Percentiles rank a stretch among this genome's conserved stretches.
Conservation (phyloP, 2,329 filamentous ascomycete species). For the Dothistroma pini region DNA sequence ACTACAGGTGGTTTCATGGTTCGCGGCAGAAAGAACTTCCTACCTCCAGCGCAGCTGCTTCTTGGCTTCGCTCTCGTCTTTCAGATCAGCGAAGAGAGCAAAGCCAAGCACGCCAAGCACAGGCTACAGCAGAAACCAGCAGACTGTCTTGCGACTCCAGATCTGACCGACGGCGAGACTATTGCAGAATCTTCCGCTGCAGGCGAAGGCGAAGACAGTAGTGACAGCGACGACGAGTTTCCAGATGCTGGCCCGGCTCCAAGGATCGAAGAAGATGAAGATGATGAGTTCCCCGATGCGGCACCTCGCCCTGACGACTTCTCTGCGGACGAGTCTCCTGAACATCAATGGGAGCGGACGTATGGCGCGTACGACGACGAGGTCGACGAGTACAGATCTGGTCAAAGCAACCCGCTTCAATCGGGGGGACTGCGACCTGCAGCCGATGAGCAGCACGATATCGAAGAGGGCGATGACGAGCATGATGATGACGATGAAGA, state of each 20-base stretch:
- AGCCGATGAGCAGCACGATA: slow-evolving; percentile 25
- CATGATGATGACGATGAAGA: slow-evolving; percentile 24
- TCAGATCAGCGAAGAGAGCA: slow-evolving; percentile 83
- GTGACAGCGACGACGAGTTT: slow-evolving; percentile 37
- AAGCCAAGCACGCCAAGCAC: slow-evolving; percentile 74
- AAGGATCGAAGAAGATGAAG: slow-evolving; percentile 28
- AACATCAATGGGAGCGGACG: slow-evolving; percentile 19
- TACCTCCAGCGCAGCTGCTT: slow-evolving; percentile 81
- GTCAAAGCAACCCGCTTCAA: slow-evolving; percentile 40
- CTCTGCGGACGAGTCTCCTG: slow-evolving; percentile 27
- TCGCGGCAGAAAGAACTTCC: slow-evolving; percentile 81
- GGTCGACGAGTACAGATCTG: slow-evolving; percentile 25
- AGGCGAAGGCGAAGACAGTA: slow-evolving; percentile 37
- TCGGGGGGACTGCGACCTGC: slow-evolving; percentile 22
- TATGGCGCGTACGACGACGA: slow-evolving; percentile 26
- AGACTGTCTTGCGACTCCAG: slow-evolving; percentile 23
- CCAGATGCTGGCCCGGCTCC: slow-evolving; percentile 24
- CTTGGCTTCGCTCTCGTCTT: slow-evolving; percentile 87
- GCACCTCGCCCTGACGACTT: slow-evolving; percentile 18
- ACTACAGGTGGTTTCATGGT: slow-evolving; percentile 75
- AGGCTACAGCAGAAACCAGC: slow-evolving; percentile 45
- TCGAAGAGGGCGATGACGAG: slow-evolving; percentile 35
- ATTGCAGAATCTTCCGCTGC: slow-evolving; percentile 27
- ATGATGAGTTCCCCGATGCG: slow-evolving; percentile 42
- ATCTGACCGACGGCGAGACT: slow-evolving; percentile 33